A percentile compares a stretch with the other conserved stretches of the same genome.
phyloP scores from a whole-genome alignment of 352 stramenopile genomes.

The Aphanomyces stellatus region DNA sequence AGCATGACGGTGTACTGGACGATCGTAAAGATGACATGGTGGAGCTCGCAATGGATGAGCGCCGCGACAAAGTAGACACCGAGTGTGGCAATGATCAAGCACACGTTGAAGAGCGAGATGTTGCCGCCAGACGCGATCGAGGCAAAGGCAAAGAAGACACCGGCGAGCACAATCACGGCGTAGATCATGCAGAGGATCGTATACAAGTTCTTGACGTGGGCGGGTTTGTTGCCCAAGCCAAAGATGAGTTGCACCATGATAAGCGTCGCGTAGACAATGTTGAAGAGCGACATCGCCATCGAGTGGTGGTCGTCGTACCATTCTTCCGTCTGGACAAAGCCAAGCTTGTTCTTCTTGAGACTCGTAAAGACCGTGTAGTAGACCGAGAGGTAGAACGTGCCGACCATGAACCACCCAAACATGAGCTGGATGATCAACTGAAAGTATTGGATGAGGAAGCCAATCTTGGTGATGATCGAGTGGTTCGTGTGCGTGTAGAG shows the following conservation, averaged over 20 bases:
- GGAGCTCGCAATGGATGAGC: slow-evolving; percentile 14
- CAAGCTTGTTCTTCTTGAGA: slow-evolving; percentile 74
- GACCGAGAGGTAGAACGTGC: slow-evolving; percentile 76
- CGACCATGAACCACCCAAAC: slow-evolving; percentile 66
- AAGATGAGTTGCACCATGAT: slow-evolving; percentile 83
- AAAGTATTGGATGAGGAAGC: slow-evolving; percentile 64
- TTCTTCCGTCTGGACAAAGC: slow-evolving; percentile 63
- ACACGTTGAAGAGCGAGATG: slow-evolving; percentile 18
- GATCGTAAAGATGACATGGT: slow-evolving; percentile 16
- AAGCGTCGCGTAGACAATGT: slow-evolving; percentile 70
- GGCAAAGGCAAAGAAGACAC: slow-evolving; percentile 12
- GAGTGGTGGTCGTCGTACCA: slow-evolving; percentile 54
- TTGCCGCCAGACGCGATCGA: slow-evolving; percentile 6
- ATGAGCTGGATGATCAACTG: slow-evolving; percentile 64
- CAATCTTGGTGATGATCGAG: slow-evolving; percentile 48
- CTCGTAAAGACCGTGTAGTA: slow-evolving; percentile 83
- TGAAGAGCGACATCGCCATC: slow-evolving; percentile 69
- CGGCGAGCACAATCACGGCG: not conserved
- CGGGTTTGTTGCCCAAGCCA: slow-evolving; percentile 76
- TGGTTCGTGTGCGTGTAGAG: slow-evolving; percentile 80
- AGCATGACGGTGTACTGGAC: slow-evolving; percentile 22
- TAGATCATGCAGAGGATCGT: slow-evolving; percentile 32
- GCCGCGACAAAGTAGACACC: slow-evolving; percentile 21
- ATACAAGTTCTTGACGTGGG: slow-evolving; percentile 84
- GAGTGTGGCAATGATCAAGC: slow-evolving; percentile 1